These are phyloP conservation scores for Abelmoschus esculentus DNA, from an alignment of 345 rosid species.

Conservation along the genomic window DNA sequence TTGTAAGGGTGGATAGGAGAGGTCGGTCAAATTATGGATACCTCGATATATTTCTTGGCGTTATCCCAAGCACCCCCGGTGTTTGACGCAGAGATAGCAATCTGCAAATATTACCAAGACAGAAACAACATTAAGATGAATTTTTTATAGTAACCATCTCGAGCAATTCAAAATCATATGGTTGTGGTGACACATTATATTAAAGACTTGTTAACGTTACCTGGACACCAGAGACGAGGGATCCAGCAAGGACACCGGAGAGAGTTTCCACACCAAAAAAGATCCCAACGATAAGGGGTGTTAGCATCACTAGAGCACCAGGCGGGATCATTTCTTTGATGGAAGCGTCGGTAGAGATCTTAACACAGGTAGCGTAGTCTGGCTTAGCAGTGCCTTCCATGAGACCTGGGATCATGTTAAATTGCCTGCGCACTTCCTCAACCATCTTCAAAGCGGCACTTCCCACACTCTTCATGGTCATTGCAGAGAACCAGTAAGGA, in stretches of 20 bases:
- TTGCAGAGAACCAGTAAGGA: conserved; percentile 98
- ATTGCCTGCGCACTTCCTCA: conserved; percentile 87
- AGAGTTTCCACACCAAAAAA: background rate
- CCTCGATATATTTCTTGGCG: conserved; percentile 99
- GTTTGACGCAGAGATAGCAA: conserved; percentile 95
- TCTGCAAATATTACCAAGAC: conserved; percentile 29
- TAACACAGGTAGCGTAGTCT: conserved; percentile 89
- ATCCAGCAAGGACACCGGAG: conserved; percentile 78
- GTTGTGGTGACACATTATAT: background rate
- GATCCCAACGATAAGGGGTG: conserved; percentile 9
- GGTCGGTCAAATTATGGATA: conserved; percentile 8
- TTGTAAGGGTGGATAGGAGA: background rate
- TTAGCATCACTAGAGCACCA: conserved; percentile 34
- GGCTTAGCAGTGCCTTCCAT: conserved; percentile 88
- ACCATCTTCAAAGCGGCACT: conserved; percentile 96
- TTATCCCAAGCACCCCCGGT: conserved; percentile 99
- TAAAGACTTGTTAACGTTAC: conserved; percentile 19
- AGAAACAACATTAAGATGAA: background rate
- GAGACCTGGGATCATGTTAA: conserved; percentile 62
- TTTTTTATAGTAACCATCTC: background rate
- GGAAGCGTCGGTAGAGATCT: conserved; percentile 92
- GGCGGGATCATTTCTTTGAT: conserved; percentile 97
- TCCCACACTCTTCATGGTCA: conserved; percentile 99
- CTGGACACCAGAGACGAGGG: conserved; percentile 96
- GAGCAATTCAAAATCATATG: background rate